Conservation (phyloP, 257 asterid genomes). For the Solanum clarkiae region DNA sequence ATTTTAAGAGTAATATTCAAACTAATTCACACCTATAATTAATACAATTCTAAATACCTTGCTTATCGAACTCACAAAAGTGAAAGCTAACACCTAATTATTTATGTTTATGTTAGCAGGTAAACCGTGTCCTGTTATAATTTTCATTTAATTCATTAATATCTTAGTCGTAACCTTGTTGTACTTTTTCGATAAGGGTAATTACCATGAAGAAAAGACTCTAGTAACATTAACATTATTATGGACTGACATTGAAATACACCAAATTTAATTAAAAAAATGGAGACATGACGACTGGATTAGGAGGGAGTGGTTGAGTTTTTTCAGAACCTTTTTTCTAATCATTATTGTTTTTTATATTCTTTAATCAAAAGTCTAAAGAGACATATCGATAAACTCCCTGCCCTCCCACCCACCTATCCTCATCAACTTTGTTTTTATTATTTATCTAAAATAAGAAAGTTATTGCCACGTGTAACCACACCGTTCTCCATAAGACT, state of each 20-base stretch:
- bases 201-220: neutral
- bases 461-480: too few relatives aligned
- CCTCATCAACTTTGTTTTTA: too few relatives aligned
- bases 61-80: too few relatives aligned
- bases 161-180: neutral
- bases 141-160: neutral
- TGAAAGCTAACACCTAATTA: neutral
- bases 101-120: neutral
- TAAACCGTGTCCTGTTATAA: neutral
- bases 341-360: neutral
- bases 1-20: too few relatives aligned
- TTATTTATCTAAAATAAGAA: too few relatives aligned
- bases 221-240: neutral
- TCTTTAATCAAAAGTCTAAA: neutral
- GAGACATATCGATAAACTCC: conserved; percentile 13
- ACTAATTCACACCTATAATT: too few relatives aligned
- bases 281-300: neutral
- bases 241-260: neutral
- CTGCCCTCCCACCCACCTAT: neutral
- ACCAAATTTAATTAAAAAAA: neutral
- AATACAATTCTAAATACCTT: too few relatives aligned
- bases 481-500: too few relatives aligned
- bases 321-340: neutral
- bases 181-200: neutral
- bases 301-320: conserved; percentile 33